Conservation (phyloP, 306 rosid genomes). For the Morella rubra region DNA sequence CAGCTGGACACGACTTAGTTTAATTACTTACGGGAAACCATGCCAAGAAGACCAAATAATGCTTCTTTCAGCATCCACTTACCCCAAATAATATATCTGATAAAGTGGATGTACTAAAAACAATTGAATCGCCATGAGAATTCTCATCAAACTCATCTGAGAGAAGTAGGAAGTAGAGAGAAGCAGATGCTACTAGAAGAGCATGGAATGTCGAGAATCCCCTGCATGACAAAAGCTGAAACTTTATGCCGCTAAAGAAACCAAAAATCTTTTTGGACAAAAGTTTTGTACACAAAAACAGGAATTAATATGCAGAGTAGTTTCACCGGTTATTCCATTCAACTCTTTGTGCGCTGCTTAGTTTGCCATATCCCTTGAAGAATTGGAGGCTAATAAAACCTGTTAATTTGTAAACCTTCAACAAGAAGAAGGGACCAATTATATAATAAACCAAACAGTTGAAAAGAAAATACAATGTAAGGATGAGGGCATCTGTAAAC, state of each 20-base stretch:
- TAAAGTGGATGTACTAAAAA: background rate
- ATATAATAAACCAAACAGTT: too few relatives aligned
- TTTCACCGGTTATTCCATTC: slow-evolving; percentile 93
- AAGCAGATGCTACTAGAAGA: background rate
- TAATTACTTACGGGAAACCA: slow-evolving; percentile 2
- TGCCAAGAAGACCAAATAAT: slow-evolving; percentile 12
- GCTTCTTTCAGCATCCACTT: slow-evolving; percentile 15
- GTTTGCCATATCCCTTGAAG: slow-evolving; percentile 49
- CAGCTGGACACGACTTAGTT: background rate
- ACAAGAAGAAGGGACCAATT: slow-evolving; percentile 23
- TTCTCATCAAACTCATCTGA: background rate
- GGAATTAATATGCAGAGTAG: slow-evolving; percentile 29
- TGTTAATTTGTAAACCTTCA: slow-evolving; percentile 74
- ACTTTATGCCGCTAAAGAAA: background rate
- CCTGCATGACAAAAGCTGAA: background rate
- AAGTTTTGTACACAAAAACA: slow-evolving; percentile 6
- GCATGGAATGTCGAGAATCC: background rate
- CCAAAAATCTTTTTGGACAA: slow-evolving; percentile 17
- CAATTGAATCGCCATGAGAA: background rate
- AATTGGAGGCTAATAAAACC: slow-evolving; percentile 50
- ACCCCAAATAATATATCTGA: background rate
- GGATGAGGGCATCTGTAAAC: too few relatives aligned
- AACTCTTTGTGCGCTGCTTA: slow-evolving; percentile 50
- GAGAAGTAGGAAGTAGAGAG: background rate
- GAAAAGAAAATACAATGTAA: too few relatives aligned